Percentiles rank a stretch among this genome's conserved stretches.
Evolutionary conservation across 2,329 filamentous ascomycete species (phyloP).

Genomic region (Neonectria hederae): DNA sequence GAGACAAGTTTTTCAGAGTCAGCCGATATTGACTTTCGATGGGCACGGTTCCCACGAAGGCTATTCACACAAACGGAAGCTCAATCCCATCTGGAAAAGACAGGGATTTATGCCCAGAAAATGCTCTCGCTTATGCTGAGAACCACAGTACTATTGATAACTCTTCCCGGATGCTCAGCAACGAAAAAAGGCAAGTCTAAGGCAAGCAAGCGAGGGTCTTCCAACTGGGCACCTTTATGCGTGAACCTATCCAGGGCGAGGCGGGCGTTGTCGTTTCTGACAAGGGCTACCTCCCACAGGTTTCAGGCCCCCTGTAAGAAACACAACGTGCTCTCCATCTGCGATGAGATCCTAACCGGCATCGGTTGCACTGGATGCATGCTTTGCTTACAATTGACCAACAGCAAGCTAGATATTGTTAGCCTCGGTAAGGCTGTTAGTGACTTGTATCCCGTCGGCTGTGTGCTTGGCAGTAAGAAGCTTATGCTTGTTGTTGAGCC

Average conservation of each 20-base stretch:
- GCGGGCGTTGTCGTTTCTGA: slow-evolving; percentile 96
- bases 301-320: slow-evolving; percentile 89
- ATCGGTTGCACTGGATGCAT: slow-evolving; percentile 94
- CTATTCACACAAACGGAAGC: too few species aligned
- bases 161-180: too few species aligned
- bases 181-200: too few species aligned
- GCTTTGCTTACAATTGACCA: slow-evolving; percentile 92
- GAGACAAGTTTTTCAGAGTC: too few species aligned
- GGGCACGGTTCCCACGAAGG: too few species aligned
- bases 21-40: too few species aligned
- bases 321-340: slow-evolving; percentile 95
- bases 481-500: slow-evolving; percentile 97
- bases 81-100: too few species aligned
- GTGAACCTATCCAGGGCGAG: slow-evolving; percentile 97
- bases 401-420: slow-evolving; percentile 93
- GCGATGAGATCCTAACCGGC: slow-evolving; percentile 98
- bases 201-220: too few species aligned
- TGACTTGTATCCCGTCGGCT: slow-evolving; percentile 97
- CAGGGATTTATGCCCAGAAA: too few species aligned
- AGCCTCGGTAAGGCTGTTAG: slow-evolving; percentile 97
- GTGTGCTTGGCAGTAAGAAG: slow-evolving; percentile 86
- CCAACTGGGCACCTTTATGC: slow-evolving; percentile 70
- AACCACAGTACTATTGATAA: too few species aligned
- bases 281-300: slow-evolving; percentile 83
- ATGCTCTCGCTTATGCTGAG: too few species aligned